Percentiles rank a stretch among this genome's conserved stretches.
phyloP scores from a whole-genome alignment of 305 asterid species.

The Solanum chacoense region DNA sequence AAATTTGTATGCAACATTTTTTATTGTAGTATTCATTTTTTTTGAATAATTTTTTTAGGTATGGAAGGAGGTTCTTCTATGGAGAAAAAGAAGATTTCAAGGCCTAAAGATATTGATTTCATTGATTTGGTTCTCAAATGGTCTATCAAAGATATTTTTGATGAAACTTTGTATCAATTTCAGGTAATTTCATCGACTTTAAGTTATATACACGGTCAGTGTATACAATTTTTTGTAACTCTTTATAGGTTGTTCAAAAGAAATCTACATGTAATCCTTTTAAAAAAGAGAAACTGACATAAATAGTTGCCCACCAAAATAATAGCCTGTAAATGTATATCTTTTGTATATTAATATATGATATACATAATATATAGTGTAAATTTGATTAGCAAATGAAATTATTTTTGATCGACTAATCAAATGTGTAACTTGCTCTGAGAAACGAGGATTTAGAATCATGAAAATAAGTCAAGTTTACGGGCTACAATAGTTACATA shows the following conservation, averaged over 20 bases:
- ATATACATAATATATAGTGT: not conserved
- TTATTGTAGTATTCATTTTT: not conserved
- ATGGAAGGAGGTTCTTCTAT: not conserved
- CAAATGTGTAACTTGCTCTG: not conserved
- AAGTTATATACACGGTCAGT: not conserved
- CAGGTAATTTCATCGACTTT: slow-evolving; percentile 20
- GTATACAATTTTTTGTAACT: not conserved
- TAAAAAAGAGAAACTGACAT: not conserved
- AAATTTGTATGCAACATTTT: not conserved
- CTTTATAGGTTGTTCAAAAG: not conserved
- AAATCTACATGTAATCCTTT: not conserved
- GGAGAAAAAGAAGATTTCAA: not conserved
- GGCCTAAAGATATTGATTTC: slow-evolving; percentile 14
- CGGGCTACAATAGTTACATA: not conserved
- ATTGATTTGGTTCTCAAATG: slow-evolving; percentile 36
- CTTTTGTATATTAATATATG: too few relatives aligned
- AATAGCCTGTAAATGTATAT: not conserved
- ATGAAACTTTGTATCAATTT: slow-evolving; percentile 24
- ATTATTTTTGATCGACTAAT: not conserved
- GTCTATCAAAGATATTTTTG: slow-evolving; percentile 32
- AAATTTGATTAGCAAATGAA: not conserved
- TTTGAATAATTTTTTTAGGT: not conserved
- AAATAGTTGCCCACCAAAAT: not conserved
- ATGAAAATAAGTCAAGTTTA: not conserved
- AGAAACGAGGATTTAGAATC: not conserved